phyloP scores from a whole-genome alignment of 2,329 filamentous ascomycete species.

The Hymenoscyphus occultus region DNA sequence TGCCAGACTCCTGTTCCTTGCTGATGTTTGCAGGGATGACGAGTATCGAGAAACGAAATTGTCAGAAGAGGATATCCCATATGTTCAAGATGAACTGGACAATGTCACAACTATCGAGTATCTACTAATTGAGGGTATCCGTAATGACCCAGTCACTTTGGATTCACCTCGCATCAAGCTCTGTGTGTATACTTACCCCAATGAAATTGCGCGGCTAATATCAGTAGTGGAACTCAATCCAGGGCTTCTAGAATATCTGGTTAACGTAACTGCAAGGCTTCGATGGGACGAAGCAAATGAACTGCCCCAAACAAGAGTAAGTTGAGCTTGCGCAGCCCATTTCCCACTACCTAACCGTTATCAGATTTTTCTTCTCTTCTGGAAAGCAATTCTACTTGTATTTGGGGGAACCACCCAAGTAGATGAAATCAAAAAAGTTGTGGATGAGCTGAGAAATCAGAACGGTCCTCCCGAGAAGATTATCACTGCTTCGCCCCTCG shows the following conservation, averaged over 20 bases:
- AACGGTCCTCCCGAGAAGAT: slow-evolving; percentile 53
- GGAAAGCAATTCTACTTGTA: slow-evolving; percentile 84
- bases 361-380: slow-evolving; percentile 76
- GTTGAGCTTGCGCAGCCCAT: slow-evolving; percentile 26
- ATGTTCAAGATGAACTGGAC: slow-evolving; percentile 55
- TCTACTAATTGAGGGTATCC: slow-evolving; percentile 54
- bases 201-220: slow-evolving; percentile 25
- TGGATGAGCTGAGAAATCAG: slow-evolving; percentile 54
- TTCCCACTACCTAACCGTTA: slow-evolving; percentile 24
- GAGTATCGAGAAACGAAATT: slow-evolving; percentile 36
- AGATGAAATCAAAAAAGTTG: slow-evolving; percentile 67
- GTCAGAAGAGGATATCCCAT: slow-evolving; percentile 36
- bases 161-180: slow-evolving; percentile 41
- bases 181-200: slow-evolving; percentile 40
- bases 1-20: not conserved
- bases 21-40: slow-evolving; percentile 30
- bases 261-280: slow-evolving; percentile 64
- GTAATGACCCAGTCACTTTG: slow-evolving; percentile 52
- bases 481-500: slow-evolving; percentile 88
- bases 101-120: slow-evolving; percentile 64
- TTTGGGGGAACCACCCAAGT: slow-evolving; percentile 79
- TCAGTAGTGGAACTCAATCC: slow-evolving; percentile 55
- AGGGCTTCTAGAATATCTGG: slow-evolving; percentile 67
- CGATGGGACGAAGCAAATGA: slow-evolving; percentile 69
- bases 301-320: slow-evolving; percentile 62